phyloP scores from a whole-genome alignment of 2,329 filamentous ascomycete genomes.

The Ophiocordyceps robertsii region DNA sequence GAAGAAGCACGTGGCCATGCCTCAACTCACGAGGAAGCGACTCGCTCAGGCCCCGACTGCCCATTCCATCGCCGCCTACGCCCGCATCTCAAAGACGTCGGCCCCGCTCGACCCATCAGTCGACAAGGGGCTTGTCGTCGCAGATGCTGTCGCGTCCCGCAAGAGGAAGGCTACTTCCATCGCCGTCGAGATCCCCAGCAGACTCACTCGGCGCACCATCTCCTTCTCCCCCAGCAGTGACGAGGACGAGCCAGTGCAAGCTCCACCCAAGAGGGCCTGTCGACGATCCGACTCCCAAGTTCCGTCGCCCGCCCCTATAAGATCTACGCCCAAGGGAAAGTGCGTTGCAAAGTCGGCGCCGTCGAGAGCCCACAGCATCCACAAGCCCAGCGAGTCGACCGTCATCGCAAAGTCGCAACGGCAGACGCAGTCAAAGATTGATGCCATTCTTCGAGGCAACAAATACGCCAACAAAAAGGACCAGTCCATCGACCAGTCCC shows the following conservation, averaged over 20 bases:
- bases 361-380: conserved; percentile 14
- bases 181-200: conserved; percentile 11
- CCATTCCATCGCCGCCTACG: conserved; percentile 28
- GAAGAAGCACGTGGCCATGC: conserved; percentile 1
- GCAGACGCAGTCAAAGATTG: conserved; percentile 21
- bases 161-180: conserved; percentile 23
- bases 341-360: conserved; percentile 14
- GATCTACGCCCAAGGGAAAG: conserved; percentile 14
- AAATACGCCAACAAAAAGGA: conserved; percentile 12
- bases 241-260: conserved; percentile 10
- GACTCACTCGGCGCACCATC: conserved; percentile 12
- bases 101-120: conserved; percentile 10
- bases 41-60: conserved; percentile 3
- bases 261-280: conserved; percentile 15
- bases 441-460: conserved; percentile 18
- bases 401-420: conserved; percentile 16
- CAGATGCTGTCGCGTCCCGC: conserved; percentile 15
- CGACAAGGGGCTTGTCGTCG: conserved; percentile 19
- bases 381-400: conserved; percentile 17
- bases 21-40: conserved; percentile 6
- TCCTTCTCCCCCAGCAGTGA: conserved; percentile 21
- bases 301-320: not conserved
- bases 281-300: conserved; percentile 11
- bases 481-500: conserved; percentile 10
- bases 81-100: conserved; percentile 32